phyloP scores from a whole-genome alignment of 768 basidiomycete species.

The Gymnopilus junonius region DNA sequence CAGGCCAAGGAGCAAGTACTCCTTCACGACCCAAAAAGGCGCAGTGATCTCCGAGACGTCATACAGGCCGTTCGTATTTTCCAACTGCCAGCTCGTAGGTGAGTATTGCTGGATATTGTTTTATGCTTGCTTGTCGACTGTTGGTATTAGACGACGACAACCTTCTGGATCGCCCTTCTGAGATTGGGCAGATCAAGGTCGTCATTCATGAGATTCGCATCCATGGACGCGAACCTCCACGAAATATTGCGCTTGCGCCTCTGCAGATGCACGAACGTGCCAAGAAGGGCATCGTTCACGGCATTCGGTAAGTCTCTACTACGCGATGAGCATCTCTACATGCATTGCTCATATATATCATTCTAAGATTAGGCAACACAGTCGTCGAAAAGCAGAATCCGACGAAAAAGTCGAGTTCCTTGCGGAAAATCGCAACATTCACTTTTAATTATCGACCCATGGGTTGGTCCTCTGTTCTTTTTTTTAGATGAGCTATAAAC shows the following conservation, averaged over 20 bases:
- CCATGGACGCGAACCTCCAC: background rate
- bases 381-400: background rate
- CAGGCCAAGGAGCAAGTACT: background rate
- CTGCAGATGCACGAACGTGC: background rate
- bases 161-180: background rate
- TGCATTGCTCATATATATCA: background rate
- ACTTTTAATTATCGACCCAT: background rate
- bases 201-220: background rate
- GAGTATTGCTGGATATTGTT: background rate
- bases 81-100: background rate
- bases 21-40: background rate
- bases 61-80: background rate
- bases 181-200: background rate
- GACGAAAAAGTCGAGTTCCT: background rate
- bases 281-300: background rate
- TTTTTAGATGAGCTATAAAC: background rate
- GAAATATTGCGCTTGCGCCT: background rate
- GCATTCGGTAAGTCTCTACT: background rate
- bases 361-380: background rate
- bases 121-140: no score
- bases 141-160: background rate
- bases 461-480: background rate
- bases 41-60: background rate
- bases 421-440: background rate
- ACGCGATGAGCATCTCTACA: background rate